These are phyloP conservation scores for Kwoniella dejecticola DNA, from an alignment of 768 basidiomycete species.

Conservation along the genomic window DNA sequence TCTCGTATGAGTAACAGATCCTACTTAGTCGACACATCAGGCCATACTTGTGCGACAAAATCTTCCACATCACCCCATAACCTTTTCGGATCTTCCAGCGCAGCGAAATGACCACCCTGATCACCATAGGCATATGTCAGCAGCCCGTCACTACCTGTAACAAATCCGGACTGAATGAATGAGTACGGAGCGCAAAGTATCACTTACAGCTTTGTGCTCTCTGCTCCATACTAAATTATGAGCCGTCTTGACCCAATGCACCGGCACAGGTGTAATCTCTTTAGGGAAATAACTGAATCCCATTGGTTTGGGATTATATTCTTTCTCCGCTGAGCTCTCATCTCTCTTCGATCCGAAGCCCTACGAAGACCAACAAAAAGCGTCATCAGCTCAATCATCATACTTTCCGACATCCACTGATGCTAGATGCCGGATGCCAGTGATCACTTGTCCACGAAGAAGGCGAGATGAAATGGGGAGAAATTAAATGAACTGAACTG, in stretches of 20 bases:
- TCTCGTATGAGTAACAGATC: too few species aligned
- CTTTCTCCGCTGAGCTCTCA: conserved; percentile 5
- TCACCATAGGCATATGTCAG: not conserved
- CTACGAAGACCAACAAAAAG: conserved; percentile 1
- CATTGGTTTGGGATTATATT: conserved; percentile 33
- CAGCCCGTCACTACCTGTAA: not conserved
- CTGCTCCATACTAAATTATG: conserved; percentile 48
- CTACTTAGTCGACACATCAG: conserved; percentile 1
- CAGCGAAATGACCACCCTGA: conserved; percentile 56
- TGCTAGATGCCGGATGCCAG: too few species aligned
- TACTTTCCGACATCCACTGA: too few species aligned
- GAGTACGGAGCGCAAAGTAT: too few species aligned
- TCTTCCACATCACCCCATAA: conserved; percentile 51
- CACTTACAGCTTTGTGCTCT: conserved; percentile 48
- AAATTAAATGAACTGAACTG: too few species aligned
- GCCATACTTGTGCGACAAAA: conserved; percentile 51
- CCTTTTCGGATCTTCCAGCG: conserved; percentile 49
- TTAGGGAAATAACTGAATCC: conserved; percentile 52
- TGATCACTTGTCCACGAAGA: too few species aligned
- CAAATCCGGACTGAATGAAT: too few species aligned
- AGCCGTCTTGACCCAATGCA: conserved; percentile 46
- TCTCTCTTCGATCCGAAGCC: conserved; percentile 8
- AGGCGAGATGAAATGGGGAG: too few species aligned
- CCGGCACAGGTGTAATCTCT: conserved; percentile 47
- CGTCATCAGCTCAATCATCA: not conserved